These are phyloP conservation scores for Boletus sp. DNA, from an alignment of 1,284 basidiomycete species.

Conservation along the genomic window DNA sequence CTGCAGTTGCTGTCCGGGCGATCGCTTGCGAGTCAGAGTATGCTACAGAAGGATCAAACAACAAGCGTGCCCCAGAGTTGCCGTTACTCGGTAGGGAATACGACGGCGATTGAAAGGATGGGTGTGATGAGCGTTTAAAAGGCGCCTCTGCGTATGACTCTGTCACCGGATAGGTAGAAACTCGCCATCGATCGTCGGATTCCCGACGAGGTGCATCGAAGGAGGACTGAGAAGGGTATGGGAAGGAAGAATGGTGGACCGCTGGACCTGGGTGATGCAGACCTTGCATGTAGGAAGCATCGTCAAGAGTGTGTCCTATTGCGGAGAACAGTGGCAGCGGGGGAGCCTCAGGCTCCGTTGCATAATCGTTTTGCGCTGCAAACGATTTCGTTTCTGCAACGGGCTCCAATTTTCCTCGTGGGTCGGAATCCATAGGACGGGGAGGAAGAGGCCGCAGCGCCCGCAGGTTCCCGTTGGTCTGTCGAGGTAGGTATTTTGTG, in stretches of 20 bases:
- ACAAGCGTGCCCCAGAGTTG: slow-evolving; percentile 17
- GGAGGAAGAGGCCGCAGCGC: slow-evolving; percentile 33
- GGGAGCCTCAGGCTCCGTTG: slow-evolving; percentile 3
- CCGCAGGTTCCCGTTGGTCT: slow-evolving; percentile 7
- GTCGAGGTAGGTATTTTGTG: slow-evolving; percentile 14
- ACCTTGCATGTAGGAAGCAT: slow-evolving; percentile 8
- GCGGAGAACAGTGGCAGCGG: slow-evolving; percentile 18
- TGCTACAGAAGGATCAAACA: slow-evolving; percentile 50
- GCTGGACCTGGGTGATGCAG: slow-evolving; percentile 18
- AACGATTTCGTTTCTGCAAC: slow-evolving; percentile 17
- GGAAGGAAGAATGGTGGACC: slow-evolving; percentile 2
- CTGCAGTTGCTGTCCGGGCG: background rate
- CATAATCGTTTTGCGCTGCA: background rate
- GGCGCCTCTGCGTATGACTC: slow-evolving; percentile 10
- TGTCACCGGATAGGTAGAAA: slow-evolving; percentile 5
- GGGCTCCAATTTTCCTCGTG: slow-evolving; percentile 23
- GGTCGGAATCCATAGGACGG: slow-evolving; percentile 19
- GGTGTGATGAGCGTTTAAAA: slow-evolving; percentile 11
- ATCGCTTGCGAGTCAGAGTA: slow-evolving; percentile 39
- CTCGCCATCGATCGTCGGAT: slow-evolving; percentile 11
- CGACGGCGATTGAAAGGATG: slow-evolving; percentile 2
- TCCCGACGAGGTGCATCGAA: slow-evolving; percentile 6
- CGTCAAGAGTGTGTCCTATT: slow-evolving; percentile 11
- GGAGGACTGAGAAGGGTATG: slow-evolving; percentile 5
- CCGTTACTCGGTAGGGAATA: background rate